Evolutionary conservation across 2,329 filamentous ascomycete genomes (phyloP).

Genomic region (Penicillium sp.): DNA sequence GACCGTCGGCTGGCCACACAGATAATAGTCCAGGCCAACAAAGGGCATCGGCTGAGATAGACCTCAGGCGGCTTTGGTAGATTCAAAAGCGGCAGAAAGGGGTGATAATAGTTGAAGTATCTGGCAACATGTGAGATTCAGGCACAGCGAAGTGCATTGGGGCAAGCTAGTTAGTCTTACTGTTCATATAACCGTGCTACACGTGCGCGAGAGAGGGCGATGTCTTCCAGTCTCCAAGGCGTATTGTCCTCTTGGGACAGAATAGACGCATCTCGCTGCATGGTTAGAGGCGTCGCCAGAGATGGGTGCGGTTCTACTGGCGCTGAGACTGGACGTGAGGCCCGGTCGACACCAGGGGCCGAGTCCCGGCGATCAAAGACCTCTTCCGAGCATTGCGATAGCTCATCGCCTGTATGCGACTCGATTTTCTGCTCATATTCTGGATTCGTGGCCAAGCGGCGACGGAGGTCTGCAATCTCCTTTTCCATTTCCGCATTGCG

Average conservation of each 20-base stretch:
- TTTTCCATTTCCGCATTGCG: constrained; percentile 63
- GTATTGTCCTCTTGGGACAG: constrained; percentile 36
- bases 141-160: constrained; percentile 19
- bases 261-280: constrained; percentile 34
- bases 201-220: constrained; percentile 38
- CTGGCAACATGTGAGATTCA: constrained; percentile 40
- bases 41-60: constrained; percentile 55
- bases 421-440: constrained; percentile 28
- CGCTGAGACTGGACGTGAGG: constrained; percentile 32
- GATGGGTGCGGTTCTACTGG: constrained; percentile 34
- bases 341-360: constrained; percentile 27
- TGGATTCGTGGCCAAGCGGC: constrained; percentile 40
- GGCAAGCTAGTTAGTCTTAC: constrained; percentile 32
- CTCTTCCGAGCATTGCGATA: constrained; percentile 37
- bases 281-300: constrained; percentile 33
- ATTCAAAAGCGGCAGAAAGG: constrained; percentile 61
- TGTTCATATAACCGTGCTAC: constrained; percentile 46
- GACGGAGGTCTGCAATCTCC: constrained; percentile 51
- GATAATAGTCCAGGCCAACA: constrained; percentile 64
- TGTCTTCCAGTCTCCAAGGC: constrained; percentile 52
- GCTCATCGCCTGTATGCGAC: constrained; percentile 28
- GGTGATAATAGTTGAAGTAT: constrained; percentile 62
- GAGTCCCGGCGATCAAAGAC: constrained; percentile 33
- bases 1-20: constrained; percentile 60
- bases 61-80: constrained; percentile 53